Evolutionary conservation across 2,329 filamentous ascomycete genomes (phyloP), one percentile per base, ranked within the genome.

Genomic region (Sporothrix brasiliensis): DNA sequence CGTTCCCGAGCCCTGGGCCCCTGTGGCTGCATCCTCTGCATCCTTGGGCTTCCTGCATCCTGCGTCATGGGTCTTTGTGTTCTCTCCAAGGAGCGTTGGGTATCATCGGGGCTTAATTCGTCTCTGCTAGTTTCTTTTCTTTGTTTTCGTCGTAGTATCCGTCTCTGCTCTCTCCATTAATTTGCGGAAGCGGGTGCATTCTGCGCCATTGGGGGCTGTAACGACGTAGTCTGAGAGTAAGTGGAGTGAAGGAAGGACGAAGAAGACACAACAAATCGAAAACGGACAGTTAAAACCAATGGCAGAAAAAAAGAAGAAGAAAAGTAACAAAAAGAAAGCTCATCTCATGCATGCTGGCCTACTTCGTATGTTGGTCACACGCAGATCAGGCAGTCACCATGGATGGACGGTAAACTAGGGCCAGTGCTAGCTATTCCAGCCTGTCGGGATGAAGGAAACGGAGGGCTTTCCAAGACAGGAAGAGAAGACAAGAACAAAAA

Each of bases 331-430:
- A n/a, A 21, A 47, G 47, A 21, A 49, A 49, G 11, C 58, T 19
- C 24, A 63, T 47, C n/a, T 27, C 58, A 47, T 63, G 39, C 58
- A 63, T 19, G 61, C 52, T 34, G 41, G 47, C 39, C 27, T 16
- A 52, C 52, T 47, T 66, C n/a, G n/a, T n/a, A n/a, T n/a, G n/a
- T 66, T 30, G 61, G 61, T 50, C 61, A 66, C 61, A 50, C 47
- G 47, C 16, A 47, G 60, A 65, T 49, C 58, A 44, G 21, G 58
- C 58, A 63, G 58, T 3, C 39, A 63, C 13, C 13, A 39, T 63
- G 58, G 39, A 49, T 41, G 39, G 58, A 63, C 39, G 58, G 41
- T 41, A 63, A 63, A 30, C n/a, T 13, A 24, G 41, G 60, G 21
- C 60, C 11, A 50, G 61, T 44, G 44, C 61, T 66, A 21, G 27